A percentile compares a stretch with the other conserved stretches of the same genome.
phyloP scores from a whole-genome alignment of 208 protist genomes.

The Wallacemonas rigidus region DNA sequence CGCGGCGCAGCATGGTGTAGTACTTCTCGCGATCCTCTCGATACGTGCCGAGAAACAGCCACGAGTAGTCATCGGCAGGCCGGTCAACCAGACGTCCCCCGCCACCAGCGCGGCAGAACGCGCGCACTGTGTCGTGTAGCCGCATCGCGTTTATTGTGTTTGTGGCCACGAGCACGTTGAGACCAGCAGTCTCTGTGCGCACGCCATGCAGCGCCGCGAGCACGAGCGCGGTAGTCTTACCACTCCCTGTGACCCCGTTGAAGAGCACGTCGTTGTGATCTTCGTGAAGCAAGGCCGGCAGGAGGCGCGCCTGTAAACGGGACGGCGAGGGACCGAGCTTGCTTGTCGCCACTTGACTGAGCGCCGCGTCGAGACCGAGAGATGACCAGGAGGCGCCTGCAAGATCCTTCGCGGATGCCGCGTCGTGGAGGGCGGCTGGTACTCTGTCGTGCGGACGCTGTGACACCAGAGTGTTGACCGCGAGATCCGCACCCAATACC shows the following conservation, averaged over 20 bases:
- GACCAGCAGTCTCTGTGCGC: slow-evolving; percentile 55
- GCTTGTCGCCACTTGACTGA: slow-evolving; percentile 37
- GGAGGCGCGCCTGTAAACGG: slow-evolving; percentile 67
- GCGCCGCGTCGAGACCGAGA: slow-evolving; percentile 54
- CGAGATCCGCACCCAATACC: slow-evolving; percentile 49
- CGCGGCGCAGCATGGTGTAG: slow-evolving; percentile 40
- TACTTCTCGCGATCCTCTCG: slow-evolving; percentile 63
- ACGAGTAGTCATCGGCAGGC: slow-evolving; percentile 60
- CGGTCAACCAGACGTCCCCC: slow-evolving; percentile 64
- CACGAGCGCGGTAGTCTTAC: slow-evolving; percentile 78
- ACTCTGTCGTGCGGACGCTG: not conserved
- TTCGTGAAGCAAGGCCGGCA: slow-evolving; percentile 74
- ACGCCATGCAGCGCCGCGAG: slow-evolving; percentile 72
- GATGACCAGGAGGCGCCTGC: slow-evolving; percentile 49
- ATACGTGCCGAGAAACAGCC: slow-evolving; percentile 62
- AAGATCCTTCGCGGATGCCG: slow-evolving; percentile 39
- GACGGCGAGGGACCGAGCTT: slow-evolving; percentile 55
- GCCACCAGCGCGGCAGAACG: slow-evolving; percentile 47
- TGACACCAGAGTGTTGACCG: slow-evolving; percentile 24
- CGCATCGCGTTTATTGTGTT: slow-evolving; percentile 72
- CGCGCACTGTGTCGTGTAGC: slow-evolving; percentile 46
- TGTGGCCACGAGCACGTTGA: slow-evolving; percentile 78
- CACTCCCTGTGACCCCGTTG: slow-evolving; percentile 79
- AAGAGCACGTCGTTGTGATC: slow-evolving; percentile 88
- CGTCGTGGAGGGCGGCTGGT: not conserved